Evolutionary conservation across 345 rosid genomes (phyloP).

Genomic region (Ceriops tagal): DNA sequence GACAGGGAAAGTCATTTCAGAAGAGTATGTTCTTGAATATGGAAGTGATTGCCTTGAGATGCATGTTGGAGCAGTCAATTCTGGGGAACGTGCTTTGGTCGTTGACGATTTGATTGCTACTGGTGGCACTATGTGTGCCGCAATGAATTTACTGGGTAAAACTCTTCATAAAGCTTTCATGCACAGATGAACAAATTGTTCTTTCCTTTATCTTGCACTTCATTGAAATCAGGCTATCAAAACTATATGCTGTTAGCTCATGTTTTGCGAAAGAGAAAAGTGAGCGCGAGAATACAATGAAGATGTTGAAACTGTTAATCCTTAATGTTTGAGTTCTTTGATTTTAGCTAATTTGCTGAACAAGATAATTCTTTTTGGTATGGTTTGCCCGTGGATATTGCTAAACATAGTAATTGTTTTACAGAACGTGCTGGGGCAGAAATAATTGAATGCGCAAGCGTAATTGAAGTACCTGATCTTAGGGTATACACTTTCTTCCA

Average conservation of each 20-base stretch:
- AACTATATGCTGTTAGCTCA: too few species aligned
- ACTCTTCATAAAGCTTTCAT: not conserved
- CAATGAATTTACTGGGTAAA: slow-evolving; percentile 84
- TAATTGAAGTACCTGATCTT: slow-evolving; percentile 79
- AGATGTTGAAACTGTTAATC: too few species aligned
- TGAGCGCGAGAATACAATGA: too few species aligned
- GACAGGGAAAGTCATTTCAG: slow-evolving; percentile 77
- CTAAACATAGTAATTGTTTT: not conserved
- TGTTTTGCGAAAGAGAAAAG: too few species aligned
- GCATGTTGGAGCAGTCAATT: slow-evolving; percentile 84
- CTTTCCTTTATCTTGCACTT: too few species aligned
- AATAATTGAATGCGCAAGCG: slow-evolving; percentile 41
- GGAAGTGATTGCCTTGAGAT: slow-evolving; percentile 88
- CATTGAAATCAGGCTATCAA: too few species aligned
- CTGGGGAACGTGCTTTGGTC: slow-evolving; percentile 75
- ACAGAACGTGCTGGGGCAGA: slow-evolving; percentile 89
- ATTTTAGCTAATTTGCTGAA: not conserved
- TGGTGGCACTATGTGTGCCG: slow-evolving; percentile 94
- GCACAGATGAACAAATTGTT: not conserved
- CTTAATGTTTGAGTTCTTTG: not conserved
- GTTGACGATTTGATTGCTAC: slow-evolving; percentile 93
- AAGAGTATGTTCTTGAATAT: slow-evolving; percentile 78
- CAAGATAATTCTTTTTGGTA: not conserved
- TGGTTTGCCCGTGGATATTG: not conserved
- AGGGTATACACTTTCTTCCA: slow-evolving; percentile 37